Conservation (phyloP, 1,284 basidiomycete species). For the Bondarzewia mesenterica region DNA sequence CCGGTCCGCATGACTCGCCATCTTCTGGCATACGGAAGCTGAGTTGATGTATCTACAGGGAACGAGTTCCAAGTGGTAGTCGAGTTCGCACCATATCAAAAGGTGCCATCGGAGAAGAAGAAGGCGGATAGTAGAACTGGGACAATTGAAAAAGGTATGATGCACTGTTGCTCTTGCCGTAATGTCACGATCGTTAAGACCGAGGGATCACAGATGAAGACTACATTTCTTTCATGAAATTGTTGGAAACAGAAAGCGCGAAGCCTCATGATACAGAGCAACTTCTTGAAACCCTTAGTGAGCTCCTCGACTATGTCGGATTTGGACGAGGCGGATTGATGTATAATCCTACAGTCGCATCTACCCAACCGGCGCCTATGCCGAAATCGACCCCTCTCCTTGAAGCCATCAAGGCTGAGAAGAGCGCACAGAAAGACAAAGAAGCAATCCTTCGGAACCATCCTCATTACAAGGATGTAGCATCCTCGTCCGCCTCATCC, state of each 20-base stretch:
- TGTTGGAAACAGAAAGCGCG: conserved; percentile 38
- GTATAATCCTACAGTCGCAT: conserved; percentile 39
- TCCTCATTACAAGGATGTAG: conserved; percentile 53
- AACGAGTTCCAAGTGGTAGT: conserved; percentile 84
- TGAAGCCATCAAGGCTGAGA: conserved; percentile 80
- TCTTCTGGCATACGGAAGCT: not conserved
- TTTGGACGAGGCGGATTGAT: not conserved
- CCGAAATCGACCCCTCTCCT: conserved; percentile 84
- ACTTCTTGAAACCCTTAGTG: conserved; percentile 58
- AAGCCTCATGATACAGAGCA: conserved; percentile 43
- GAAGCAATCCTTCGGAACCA: conserved; percentile 62
- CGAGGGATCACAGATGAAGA: conserved; percentile 24
- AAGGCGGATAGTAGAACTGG: conserved; percentile 64
- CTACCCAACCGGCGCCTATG: conserved; percentile 43
- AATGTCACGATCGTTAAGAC: not conserved
- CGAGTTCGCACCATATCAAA: conserved; percentile 92
- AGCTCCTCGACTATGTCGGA: conserved; percentile 16
- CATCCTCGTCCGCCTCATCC: conserved; percentile 16
- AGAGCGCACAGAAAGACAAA: conserved; percentile 62
- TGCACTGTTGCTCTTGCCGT: not conserved
- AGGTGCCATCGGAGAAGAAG: conserved; percentile 66
- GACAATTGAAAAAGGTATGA: conserved; percentile 70
- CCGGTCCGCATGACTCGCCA: conserved; percentile 44
- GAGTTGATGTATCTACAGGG: conserved; percentile 38
- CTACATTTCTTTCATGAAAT: conserved; percentile 70